Conservation (phyloP, 2,329 filamentous ascomycete genomes). For the Diplodia corticola region DNA sequence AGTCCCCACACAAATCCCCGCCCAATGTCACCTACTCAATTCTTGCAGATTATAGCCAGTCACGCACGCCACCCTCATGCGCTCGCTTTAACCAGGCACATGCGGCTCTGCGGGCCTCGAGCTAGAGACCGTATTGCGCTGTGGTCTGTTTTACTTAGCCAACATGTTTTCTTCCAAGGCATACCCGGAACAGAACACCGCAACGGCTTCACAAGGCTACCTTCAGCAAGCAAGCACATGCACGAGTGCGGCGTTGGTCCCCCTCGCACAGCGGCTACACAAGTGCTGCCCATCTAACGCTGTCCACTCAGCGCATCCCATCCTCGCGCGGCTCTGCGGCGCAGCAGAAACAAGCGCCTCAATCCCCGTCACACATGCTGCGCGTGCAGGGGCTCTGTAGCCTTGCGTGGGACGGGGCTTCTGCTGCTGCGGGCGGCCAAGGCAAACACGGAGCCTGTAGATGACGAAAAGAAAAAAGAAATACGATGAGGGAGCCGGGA, state of each 20-base stretch:
- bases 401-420: too few species aligned
- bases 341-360: not conserved
- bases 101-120: not conserved
- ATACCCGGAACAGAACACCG: not conserved
- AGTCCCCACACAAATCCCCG: not conserved
- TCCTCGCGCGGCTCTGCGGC: constrained; percentile 1
- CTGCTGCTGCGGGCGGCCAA: not conserved
- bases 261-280: not conserved
- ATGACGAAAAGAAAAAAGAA: not conserved
- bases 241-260: not conserved
- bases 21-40: not conserved
- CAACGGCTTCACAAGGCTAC: not conserved
- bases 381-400: not conserved
- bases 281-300: not conserved
- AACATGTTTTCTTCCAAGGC: not conserved
- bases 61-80: not conserved
- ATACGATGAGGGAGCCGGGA: not conserved
- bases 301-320: not conserved
- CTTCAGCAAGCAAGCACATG: not conserved
- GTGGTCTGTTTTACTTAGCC: not conserved
- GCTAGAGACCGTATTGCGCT: not conserved
- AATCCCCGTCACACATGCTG: not conserved
- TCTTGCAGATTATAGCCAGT: not conserved
- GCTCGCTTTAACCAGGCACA: not conserved
- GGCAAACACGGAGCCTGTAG: not conserved